Conservation (phyloP, 768 basidiomycete genomes). For the Kwoniella pini region DNA sequence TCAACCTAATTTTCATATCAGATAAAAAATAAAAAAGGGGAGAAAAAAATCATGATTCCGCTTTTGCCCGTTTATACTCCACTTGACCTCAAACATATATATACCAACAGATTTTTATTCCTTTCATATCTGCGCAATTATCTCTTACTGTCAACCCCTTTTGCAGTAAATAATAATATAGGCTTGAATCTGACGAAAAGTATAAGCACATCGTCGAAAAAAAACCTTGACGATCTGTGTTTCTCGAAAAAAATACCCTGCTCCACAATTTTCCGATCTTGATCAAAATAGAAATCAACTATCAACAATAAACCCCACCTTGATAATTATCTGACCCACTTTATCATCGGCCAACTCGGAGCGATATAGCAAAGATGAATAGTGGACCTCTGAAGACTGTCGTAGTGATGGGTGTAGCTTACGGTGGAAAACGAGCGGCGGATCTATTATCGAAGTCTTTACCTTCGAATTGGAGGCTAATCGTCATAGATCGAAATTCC, state of each 20-base stretch:
- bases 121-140: not conserved
- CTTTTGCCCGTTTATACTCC: not conserved
- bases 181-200: too few species aligned
- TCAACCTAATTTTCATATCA: not conserved
- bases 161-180: too few species aligned
- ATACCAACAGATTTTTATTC: not conserved
- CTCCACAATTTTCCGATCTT: not conserved
- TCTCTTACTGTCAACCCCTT: too few species aligned
- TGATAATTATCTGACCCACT: not conserved
- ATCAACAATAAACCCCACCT: not conserved
- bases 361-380: not conserved
- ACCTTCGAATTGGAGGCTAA: conserved; percentile 44
- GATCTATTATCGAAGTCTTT: conserved; percentile 32
- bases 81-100: not conserved
- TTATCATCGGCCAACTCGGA: not conserved
- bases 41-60: not conserved
- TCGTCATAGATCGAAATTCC: conserved; percentile 49
- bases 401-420: conserved; percentile 47
- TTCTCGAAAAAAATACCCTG: not conserved
- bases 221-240: conserved; percentile 5
- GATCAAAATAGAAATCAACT: not conserved
- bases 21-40: not conserved
- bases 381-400: conserved; percentile 32
- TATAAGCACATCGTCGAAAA: too few species aligned
- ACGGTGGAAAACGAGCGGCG: conserved; percentile 41